Evolutionary conservation across 441 rosid genomes (phyloP).

Genomic region (Theobroma grandiflorum): DNA sequence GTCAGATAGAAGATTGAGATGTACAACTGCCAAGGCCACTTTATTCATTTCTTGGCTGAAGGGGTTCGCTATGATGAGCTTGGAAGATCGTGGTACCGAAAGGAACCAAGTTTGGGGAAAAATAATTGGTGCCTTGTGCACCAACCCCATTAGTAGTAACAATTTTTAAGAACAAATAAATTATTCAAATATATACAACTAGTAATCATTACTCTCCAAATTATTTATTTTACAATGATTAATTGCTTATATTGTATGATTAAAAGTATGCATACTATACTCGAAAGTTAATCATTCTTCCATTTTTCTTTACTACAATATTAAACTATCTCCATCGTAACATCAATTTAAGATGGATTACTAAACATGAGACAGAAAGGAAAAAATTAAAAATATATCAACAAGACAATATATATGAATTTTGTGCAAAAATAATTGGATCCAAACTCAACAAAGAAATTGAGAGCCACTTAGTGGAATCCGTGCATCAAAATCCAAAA

Average conservation of each 20-base stretch:
- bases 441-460: no score
- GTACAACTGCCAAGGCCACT: neutral
- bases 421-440: no score
- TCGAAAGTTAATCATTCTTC: neutral
- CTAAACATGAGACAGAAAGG: neutral
- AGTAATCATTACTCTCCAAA: neutral
- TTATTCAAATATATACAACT: neutral
- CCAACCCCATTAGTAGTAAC: conserved; percentile 1
- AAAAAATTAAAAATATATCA: neutral
- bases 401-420: neutral
- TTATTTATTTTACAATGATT: no score
- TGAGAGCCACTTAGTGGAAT: no score
- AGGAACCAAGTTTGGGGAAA: neutral
- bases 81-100: neutral
- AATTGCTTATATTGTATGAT: no score
- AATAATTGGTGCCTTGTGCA: neutral
- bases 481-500: neutral
- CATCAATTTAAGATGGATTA: neutral
- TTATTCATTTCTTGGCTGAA: conserved; percentile 38
- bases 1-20: neutral
- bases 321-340: neutral
- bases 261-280: no score
- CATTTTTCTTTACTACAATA: no score
- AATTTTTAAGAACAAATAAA: neutral
- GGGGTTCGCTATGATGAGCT: conserved; percentile 24